Conservation (phyloP, 306 rosid genomes). For the Fragaria vesca region DNA sequence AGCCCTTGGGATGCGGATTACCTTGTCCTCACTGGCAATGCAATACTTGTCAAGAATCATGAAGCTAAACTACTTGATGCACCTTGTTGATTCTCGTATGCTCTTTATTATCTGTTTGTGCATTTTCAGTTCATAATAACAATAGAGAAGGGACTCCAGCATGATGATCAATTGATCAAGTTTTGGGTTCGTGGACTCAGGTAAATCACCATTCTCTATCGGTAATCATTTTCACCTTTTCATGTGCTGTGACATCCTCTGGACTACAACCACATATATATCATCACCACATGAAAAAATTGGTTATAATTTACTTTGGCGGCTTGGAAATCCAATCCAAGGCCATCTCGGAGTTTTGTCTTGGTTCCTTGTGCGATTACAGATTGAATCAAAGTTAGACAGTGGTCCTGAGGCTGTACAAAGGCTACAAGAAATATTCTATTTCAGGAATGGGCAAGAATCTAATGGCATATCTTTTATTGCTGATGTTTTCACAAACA, state of each 20-base stretch:
- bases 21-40: conserved; percentile 33
- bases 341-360: neutral
- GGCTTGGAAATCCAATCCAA: neutral
- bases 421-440: neutral
- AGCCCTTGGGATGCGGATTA: conserved; percentile 57
- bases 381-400: neutral
- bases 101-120: neutral
- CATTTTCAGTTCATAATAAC: conserved; percentile 17
- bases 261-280: neutral
- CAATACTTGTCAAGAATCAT: conserved; percentile 8
- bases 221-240: neutral
- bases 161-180: neutral
- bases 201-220: neutral
- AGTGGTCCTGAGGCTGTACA: conserved; percentile 1
- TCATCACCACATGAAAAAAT: neutral
- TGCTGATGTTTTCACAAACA: neutral
- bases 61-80: conserved; percentile 5
- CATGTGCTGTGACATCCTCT: neutral
- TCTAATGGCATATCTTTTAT: neutral
- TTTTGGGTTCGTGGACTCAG: neutral
- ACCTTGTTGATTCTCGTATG: neutral
- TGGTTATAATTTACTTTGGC: neutral
- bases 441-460: conserved; percentile 3
- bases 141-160: neutral
- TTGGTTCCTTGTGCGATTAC: neutral